Percentiles rank a stretch among this genome's conserved stretches.
Evolutionary conservation across 1,284 basidiomycete genomes (phyloP).

Genomic region (Tetrapyrgos nigripes): DNA sequence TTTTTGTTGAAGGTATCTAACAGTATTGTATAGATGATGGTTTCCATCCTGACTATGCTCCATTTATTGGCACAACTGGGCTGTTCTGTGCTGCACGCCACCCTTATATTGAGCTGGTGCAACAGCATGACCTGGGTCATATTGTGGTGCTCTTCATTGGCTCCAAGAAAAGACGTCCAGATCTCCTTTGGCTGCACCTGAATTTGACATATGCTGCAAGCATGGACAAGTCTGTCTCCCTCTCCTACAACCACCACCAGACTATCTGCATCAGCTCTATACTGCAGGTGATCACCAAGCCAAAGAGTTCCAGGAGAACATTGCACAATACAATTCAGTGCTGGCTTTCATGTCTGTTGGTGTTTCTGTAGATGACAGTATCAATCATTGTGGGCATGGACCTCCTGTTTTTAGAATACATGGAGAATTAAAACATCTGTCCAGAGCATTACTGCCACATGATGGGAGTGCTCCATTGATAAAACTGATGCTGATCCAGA

Average conservation of each 20-base stretch:
- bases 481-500: too few species aligned
- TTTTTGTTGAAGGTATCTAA: too few species aligned
- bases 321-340: slow-evolving; percentile 41
- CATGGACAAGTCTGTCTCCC: slow-evolving; percentile 3
- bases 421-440: slow-evolving; percentile 37
- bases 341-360: slow-evolving; percentile 48
- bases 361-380: slow-evolving; percentile 30
- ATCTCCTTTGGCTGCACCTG: not conserved
- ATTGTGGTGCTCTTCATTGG: slow-evolving; percentile 14
- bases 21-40: too few species aligned
- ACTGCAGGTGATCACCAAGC: slow-evolving; percentile 1
- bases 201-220: too few species aligned
- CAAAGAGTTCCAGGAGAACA: slow-evolving; percentile 29
- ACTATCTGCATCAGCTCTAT: not conserved
- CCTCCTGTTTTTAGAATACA: slow-evolving; percentile 34
- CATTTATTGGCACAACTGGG: too few species aligned
- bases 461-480: slow-evolving; percentile 19
- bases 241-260: not conserved
- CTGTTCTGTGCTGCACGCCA: too few species aligned
- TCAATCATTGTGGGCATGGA: slow-evolving; percentile 33
- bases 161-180: not conserved
- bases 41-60: too few species aligned
- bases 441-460: slow-evolving; percentile 32
- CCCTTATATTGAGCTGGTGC: not conserved
- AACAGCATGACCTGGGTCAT: slow-evolving; percentile 5